Base-by-base conservation (phyloP, 1,284 basidiomycete species). In the Phenoliferia sp. region DNA sequence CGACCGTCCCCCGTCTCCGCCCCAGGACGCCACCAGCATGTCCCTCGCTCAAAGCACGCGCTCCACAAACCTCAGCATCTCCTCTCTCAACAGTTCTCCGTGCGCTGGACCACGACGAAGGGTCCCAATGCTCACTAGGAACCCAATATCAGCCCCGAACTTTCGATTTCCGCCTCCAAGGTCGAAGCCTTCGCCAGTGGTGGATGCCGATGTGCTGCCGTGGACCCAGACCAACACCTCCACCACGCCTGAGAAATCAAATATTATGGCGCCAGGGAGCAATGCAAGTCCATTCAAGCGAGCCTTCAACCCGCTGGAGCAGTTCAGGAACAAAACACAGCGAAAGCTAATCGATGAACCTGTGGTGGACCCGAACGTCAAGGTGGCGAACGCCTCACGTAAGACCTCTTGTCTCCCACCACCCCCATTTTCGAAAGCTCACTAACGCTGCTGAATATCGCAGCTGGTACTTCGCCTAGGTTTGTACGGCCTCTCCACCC, bases 1-100 rank as follows among this genome's bases (percentile, higher is more conserved):
- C 7, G 61, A 57, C 50, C 26, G 48, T 12, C 22, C 39, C 9
- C 0, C 28, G 17, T 17, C 31, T 32, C 33, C 29, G 19, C 29
- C 10, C 3, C 12, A 17, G 4, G 62, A 69, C 9, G 31, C 31
- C 34, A 64, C 67, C 15, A 63, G 10, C 26, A 31, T 34, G 7
- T 69, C 67, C 19, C 22, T 59, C 61, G 61, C 63, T 0, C 61
- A 35, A 2, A 69, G 69, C 56, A 44, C 17, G 6, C 64, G 35
- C 16, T 68, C 68, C 33, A 72, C 71, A 4, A 64, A 72, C 29
- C 54, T 72, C 31, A 70, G 68, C 60, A 65, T 72, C 57, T 59
- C 66, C 16, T 66, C 66, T 15, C 12, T 66, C 39, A 52, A 64
- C 28, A 64, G 58, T 50, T 72, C 71, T 26, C 71, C 71, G 3